A percentile compares a stretch with the other conserved stretches of the same genome.
Evolutionary conservation across 2,329 filamentous ascomycete genomes (phyloP).

Genomic region (Penicillium vulpinum): DNA sequence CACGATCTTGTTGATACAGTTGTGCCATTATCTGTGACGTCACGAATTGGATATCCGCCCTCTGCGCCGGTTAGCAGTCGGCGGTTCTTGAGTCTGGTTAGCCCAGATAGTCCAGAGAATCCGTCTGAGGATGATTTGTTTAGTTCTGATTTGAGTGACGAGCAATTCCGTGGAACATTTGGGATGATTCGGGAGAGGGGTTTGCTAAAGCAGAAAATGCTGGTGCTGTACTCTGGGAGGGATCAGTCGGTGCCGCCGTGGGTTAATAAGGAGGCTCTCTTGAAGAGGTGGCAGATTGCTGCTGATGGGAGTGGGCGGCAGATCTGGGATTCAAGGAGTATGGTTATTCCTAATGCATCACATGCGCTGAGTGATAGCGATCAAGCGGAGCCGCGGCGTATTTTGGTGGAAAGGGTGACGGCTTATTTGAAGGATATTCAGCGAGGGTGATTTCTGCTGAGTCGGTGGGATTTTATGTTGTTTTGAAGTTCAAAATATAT

Average conservation of each 20-base stretch:
- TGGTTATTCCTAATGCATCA: conserved; percentile 47
- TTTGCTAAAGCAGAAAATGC: conserved; percentile 38
- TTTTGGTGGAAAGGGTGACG: conserved; percentile 52
- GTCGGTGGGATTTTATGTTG: background rate
- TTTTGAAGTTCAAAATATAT: background rate
- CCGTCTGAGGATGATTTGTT: conserved; percentile 82
- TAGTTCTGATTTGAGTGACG: conserved; percentile 66
- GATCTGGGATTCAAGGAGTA: conserved; percentile 50
- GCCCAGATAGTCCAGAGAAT: conserved; percentile 51
- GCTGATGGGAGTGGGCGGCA: conserved; percentile 33
- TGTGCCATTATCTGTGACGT: conserved; percentile 32
- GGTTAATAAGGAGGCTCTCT: conserved; percentile 45
- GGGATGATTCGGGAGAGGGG: conserved; percentile 44
- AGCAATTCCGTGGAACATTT: conserved; percentile 65
- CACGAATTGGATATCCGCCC: conserved; percentile 29
- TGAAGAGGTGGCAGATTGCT: conserved; percentile 44
- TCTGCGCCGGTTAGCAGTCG: conserved; percentile 53
- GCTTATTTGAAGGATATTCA: conserved; percentile 48
- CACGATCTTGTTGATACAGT: conserved; percentile 28
- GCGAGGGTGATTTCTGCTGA: conserved; percentile 4
- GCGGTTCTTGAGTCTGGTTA: conserved; percentile 58
- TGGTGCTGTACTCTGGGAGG: conserved; percentile 48
- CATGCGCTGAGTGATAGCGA: conserved; percentile 30
- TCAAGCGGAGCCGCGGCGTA: conserved; percentile 47
- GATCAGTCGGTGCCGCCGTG: conserved; percentile 48